These are phyloP conservation scores for Erodium maritimum DNA, from an alignment of 345 rosid species.

Conservation along the genomic window DNA sequence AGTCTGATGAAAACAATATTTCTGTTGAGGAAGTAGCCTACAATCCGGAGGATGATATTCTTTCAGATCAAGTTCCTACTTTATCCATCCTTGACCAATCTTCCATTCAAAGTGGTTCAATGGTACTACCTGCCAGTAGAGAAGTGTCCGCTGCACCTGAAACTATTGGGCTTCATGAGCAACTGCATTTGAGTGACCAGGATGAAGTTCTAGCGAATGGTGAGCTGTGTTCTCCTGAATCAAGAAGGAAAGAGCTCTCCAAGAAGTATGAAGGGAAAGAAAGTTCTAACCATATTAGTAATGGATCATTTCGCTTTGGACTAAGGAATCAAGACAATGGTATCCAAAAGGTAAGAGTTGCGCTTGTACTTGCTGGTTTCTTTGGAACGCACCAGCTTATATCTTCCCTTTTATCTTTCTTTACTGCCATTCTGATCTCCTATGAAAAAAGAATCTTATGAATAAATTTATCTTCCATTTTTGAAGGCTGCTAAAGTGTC, in stretches of 20 bases:
- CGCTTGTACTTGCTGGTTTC: not conserved
- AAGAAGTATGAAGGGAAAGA: constrained; percentile 39
- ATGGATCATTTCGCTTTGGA: constrained; percentile 42
- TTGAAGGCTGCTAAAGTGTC: constrained; percentile 54
- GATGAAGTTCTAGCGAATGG: constrained; percentile 36
- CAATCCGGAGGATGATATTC: constrained; percentile 44
- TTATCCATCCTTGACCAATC: constrained; percentile 50
- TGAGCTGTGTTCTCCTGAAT: constrained; percentile 37
- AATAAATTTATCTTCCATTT: constrained; percentile 7
- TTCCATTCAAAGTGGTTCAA: constrained; percentile 30
- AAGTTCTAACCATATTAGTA: constrained; percentile 28
- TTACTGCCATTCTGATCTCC: not conserved
- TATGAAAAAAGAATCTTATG: not conserved
- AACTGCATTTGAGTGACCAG: constrained; percentile 17
- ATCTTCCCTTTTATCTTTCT: not conserved
- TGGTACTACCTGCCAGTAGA: constrained; percentile 22
- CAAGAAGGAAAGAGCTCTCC: constrained; percentile 23
- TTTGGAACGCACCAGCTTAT: not conserved
- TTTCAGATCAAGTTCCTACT: constrained; percentile 77
- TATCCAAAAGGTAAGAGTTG: constrained; percentile 46
- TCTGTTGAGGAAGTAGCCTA: constrained; percentile 33
- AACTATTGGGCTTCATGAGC: constrained; percentile 26
- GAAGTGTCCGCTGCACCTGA: constrained; percentile 20
- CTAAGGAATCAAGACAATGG: constrained; percentile 40
- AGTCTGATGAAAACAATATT: constrained; percentile 35